Base-by-base conservation (phyloP, 176 grass and related monocot genomes). In the Aegilops bicornis region DNA sequence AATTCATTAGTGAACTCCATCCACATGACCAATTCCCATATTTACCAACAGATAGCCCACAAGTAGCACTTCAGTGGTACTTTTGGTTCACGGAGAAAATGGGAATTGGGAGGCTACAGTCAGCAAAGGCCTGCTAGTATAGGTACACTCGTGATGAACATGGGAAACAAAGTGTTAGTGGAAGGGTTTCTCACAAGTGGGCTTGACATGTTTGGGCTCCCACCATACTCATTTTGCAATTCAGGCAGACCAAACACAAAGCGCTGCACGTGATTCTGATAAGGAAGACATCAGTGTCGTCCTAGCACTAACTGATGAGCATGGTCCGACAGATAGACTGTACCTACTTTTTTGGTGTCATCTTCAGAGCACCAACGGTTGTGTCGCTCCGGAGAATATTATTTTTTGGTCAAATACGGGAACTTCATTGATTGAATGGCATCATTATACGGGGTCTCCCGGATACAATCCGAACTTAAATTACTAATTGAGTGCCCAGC, bases 91-190 rank as follows among this genome's bases (percentile, higher is more conserved):
- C 2, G 7, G 48, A 50, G 15, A 70, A 35, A 14, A 83, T 40
- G 60, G 31, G 17, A 33, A 68, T 6, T 7, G 32, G 0, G 16
- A 31, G 45, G 2, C 73, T 29, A 29, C 22, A 40, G 16, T 10
- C 8, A 50, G 4, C 30, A 31, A 69, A 84, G 17, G 8, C 43
- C 23, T 40, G 20, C 22, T 39, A 70, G 54, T 61, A 35, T 33
- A 37, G 7, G 2, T 19, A 30, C 25, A 64, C 37, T 37, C 54
- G 81, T 88, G 81, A 79, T 65, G 54, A 73, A 85, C 82, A 85
- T 85, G 87, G 19, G 32, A 31, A 42, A 73, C 33, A 31, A 6
- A 52, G 48, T 54, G 45, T 37, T 69, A 79, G 8, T 64, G 15
- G 47, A 43, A 81, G 50, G 31, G 56, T 24, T 73, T 65, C 13